Evolutionary conservation across 179 eudicot genomes (phyloP), one percentile per base, ranked within the genome.

Genomic region (Kewa caespitosa): DNA sequence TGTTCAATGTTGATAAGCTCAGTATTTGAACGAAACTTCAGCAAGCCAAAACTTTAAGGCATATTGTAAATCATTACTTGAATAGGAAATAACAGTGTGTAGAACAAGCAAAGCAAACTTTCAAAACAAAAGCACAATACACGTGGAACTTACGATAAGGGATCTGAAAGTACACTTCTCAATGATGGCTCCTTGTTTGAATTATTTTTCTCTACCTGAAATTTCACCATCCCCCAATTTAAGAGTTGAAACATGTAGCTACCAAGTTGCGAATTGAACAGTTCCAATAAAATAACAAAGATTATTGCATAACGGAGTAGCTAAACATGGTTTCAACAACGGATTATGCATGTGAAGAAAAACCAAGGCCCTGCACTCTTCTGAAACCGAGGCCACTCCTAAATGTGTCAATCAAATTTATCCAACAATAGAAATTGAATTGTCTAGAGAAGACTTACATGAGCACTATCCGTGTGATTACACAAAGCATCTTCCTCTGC

Each of bases 131-230:
- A 50, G 54, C 7, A 55, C 27, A 55, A 12, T 18, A 22, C 15
- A 39, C 23, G 66, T 67, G 69, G 18, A 78, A 86, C 97, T 87
- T 88, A 93, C 98, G 98, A 91, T 73, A 93, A 69, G 80, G 92
- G 91, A 82, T 92, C 97, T 32, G 97, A 92, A 70, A 92, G 94
- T 37, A 91, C 86, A 74, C 97, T 89, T 87, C 97, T 91, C 81
- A 92, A 80, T 63, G 97, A 92, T 30, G 82, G 87, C 74, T 87
- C 96, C 84, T 76, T 88, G 76, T 78, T 85, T 39, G 78, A 18
- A 84, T 80, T 81, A 76, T 75, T 84, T 64, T 64, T 84, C 68
- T 88, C 79, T 60, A 79, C 90, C 97, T 91, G 94, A 72, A 67
- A 84, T 11, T 42, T 41, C 60, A 71, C 55, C 31, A 34, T 38